Percentiles rank a stretch among this genome's conserved stretches.
Conservation (phyloP, 176 grass and related monocot species). For the Carex kokanica region DNA sequence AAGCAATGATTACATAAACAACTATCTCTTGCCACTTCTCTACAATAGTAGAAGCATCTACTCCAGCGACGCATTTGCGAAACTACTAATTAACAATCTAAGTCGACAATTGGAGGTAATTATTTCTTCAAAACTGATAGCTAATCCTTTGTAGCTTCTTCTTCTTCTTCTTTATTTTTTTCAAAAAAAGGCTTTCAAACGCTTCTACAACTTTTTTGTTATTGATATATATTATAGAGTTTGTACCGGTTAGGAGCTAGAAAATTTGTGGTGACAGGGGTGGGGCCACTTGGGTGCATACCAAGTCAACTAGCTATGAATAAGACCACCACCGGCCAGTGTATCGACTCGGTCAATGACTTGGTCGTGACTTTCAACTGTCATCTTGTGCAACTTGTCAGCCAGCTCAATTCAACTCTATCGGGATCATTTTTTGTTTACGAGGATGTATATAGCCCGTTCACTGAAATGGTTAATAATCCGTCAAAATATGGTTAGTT, state of each 20-base stretch:
- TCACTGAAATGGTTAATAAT: conserved; percentile 29
- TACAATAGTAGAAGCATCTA: conserved; percentile 32
- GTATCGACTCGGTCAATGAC: conserved; percentile 33
- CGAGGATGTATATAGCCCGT: conserved; percentile 36
- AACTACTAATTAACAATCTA: conserved; percentile 21
- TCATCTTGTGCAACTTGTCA: conserved; percentile 25
- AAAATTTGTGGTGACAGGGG: conserved; percentile 34
- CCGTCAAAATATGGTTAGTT: conserved; percentile 38
- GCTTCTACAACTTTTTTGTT: not conserved
- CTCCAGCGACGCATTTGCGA: conserved; percentile 26
- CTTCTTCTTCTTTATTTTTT: not conserved
- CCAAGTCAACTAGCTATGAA: conserved; percentile 29
- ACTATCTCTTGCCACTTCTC: conserved; percentile 33
- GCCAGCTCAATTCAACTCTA: conserved; percentile 35
- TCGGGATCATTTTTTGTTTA: conserved; percentile 35
- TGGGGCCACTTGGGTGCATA: conserved; percentile 44
- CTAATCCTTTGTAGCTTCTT: not conserved
- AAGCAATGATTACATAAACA: conserved; percentile 55
- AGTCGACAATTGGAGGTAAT: conserved; percentile 29
- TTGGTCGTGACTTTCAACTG: conserved; percentile 33
- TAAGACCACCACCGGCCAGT: conserved; percentile 8
- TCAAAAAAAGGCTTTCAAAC: not conserved
- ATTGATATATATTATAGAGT: conserved; percentile 20
- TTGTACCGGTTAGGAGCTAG: conserved; percentile 29
- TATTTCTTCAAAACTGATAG: not conserved